Base-by-base conservation (phyloP, 805 yeast species). In the Danielozyma ontarioensis region DNA sequence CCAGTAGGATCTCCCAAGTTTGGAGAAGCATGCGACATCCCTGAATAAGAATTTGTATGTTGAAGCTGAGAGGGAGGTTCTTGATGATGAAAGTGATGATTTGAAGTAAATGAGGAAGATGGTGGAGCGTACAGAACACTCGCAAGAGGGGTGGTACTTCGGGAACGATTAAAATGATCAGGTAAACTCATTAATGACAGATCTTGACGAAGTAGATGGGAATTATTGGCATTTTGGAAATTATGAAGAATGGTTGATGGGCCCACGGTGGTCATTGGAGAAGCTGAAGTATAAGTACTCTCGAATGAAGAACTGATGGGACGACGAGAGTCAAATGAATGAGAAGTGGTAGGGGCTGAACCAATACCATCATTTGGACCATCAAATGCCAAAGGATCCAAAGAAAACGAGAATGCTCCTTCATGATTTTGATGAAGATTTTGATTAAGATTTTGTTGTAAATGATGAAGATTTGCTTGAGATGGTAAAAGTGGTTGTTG, bases 371-470 rank as follows among this genome's bases (percentile, higher is more conserved):
- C 46, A 36, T 42, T 56, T 42, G 68, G 63, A 5, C 72, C 75
- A 33, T 72, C 78, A 37, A 67, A 63, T 0, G 74, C 74, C 36
- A 70, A 48, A 3, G 76, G 74, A 37, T 70, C 73, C 18, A 71
- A 55, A 29, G 66, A 50, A 38, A 72, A 72, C 15, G 49, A 45
- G 35, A 42, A 58, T 12, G 41, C 41, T 13, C 13, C 28, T 11
- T 38, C 41, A 28, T 44, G 38, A 21, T 32, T 32, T 16, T 10
- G n/a, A 8, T 13, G 29, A 6, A 12, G 19, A 13, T 7, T 13
- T 12, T 28, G 31, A 13, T 15, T 27, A 7, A 6, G 11, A 27
- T 12, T n/a, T 21, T 24, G 8, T 29, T 33, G 33, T 17, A 34
- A 12, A 31, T 15, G 25, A 16, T 14, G 16, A 31, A 17, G 3